Evolutionary conservation across 768 basidiomycete species (phyloP).

Genomic region (Trametes elegans): DNA sequence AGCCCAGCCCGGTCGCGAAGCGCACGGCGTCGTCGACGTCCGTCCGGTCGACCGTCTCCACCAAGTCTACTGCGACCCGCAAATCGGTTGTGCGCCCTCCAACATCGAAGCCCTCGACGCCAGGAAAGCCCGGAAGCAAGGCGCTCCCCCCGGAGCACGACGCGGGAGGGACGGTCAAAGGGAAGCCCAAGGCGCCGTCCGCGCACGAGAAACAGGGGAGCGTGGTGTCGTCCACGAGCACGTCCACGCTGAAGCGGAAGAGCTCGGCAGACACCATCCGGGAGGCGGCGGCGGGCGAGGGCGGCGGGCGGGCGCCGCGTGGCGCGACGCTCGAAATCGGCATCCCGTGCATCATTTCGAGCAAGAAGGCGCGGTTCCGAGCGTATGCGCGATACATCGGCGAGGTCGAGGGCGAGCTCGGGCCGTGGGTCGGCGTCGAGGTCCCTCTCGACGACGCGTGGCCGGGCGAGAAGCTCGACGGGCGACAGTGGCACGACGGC

Average conservation of each 20-base stretch:
- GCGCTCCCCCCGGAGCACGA: conserved; percentile 15
- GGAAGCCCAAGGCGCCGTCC: conserved; percentile 8
- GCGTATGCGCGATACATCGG: conserved; percentile 89
- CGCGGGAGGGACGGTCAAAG: conserved; percentile 16
- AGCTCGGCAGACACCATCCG: conserved; percentile 38
- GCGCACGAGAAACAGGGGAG: conserved; percentile 25
- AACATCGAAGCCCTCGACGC: background rate
- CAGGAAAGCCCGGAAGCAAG: conserved; percentile 5
- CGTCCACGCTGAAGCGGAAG: conserved; percentile 36
- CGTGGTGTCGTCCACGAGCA: conserved; percentile 28
- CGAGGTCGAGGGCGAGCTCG: conserved; percentile 75
- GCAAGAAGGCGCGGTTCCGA: conserved; percentile 79
- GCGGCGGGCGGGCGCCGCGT: no score
- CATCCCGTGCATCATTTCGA: conserved; percentile 87
- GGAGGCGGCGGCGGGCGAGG: conserved; percentile 10
- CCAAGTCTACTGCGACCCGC: conserved; percentile 14
- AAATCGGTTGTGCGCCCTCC: conserved; percentile 4
- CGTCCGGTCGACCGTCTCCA: conserved; percentile 25
- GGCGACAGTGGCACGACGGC: conserved; percentile 87
- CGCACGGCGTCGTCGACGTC: conserved; percentile 30
- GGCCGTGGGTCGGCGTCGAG: conserved; percentile 91
- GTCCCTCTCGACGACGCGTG: conserved; percentile 68
- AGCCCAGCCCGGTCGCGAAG: conserved; percentile 17
- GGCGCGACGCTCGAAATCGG: conserved; percentile 83
- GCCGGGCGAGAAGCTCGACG: conserved; percentile 49